A percentile compares a stretch with the other conserved stretches of the same genome.
Conservation (phyloP, 2,329 filamentous ascomycete species). For the Diaporthe aspalathi region DNA sequence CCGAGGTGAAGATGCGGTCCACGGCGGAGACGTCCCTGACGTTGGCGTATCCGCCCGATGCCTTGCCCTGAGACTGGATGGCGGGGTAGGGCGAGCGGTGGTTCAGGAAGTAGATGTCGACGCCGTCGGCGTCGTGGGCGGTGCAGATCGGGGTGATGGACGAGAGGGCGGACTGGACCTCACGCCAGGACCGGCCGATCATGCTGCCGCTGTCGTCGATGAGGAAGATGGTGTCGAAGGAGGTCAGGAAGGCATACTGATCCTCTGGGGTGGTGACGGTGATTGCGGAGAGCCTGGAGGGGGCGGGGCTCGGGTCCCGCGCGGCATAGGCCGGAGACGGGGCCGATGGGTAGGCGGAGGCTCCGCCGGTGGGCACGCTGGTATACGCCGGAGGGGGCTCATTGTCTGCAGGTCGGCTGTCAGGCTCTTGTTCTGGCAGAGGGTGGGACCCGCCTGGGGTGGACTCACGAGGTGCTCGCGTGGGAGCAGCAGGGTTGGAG, state of each 20-base stretch:
- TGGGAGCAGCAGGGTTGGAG: conserved; percentile 39
- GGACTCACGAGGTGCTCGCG: conserved; percentile 41
- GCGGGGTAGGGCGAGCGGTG: conserved; percentile 58
- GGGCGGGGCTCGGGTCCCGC: conserved; percentile 40
- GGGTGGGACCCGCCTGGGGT: not conserved
- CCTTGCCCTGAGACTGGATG: conserved; percentile 48
- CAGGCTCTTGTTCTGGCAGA: not conserved
- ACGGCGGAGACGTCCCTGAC: conserved; percentile 70
- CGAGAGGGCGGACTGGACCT: conserved; percentile 76
- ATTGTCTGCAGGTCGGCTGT: conserved; percentile 39
- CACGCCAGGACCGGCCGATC: conserved; percentile 79
- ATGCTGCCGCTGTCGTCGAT: conserved; percentile 95
- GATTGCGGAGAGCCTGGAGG: conserved; percentile 43
- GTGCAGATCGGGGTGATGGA: conserved; percentile 87
- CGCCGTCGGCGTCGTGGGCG: conserved; percentile 80
- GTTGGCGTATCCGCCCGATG: conserved; percentile 70
- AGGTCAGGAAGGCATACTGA: conserved; percentile 78
- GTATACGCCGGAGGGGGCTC: conserved; percentile 53
- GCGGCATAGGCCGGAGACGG: conserved; percentile 23
- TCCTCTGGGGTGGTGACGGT: conserved; percentile 65
- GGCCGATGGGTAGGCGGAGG: conserved; percentile 36
- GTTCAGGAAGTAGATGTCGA: conserved; percentile 94
- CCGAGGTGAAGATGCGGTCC: conserved; percentile 74
- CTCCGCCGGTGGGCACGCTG: conserved; percentile 37
- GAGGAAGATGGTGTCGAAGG: conserved; percentile 89